Conservation (phyloP, 2,329 filamentous ascomycete species). For the Fusarium sp. region DNA sequence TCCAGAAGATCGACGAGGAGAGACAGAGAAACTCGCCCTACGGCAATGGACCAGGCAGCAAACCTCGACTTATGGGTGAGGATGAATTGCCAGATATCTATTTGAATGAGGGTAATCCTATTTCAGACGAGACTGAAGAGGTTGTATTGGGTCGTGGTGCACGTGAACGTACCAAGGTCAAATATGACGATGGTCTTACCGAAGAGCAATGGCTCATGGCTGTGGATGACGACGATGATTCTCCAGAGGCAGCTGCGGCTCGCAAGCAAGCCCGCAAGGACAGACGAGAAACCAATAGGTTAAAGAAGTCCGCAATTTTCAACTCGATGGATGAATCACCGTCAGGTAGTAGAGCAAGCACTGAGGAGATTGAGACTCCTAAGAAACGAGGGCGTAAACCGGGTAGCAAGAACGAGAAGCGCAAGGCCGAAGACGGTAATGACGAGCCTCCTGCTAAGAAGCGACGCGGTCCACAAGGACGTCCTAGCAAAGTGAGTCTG, state of each 20-base stretch:
- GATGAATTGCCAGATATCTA: conserved; percentile 95
- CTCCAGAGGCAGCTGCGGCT: conserved; percentile 90
- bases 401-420: conserved; percentile 80
- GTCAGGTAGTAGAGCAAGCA: conserved; percentile 81
- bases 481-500: conserved; percentile 69
- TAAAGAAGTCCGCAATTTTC: conserved; percentile 64
- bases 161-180: conserved; percentile 92
- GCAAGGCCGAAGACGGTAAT: conserved; percentile 85
- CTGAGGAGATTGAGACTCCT: conserved; percentile 79
- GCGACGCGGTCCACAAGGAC: conserved; percentile 77
- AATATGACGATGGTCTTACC: conserved; percentile 96
- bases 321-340: conserved; percentile 75
- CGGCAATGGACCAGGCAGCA: conserved; percentile 73
- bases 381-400: conserved; percentile 91
- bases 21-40: conserved; percentile 76
- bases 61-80: conserved; percentile 87
- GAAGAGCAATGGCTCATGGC: conserved; percentile 99
- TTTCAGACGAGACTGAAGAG: conserved; percentile 83
- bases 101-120: conserved; percentile 84
- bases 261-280: conserved; percentile 89
- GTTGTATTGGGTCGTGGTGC: conserved; percentile 85
- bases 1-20: conserved; percentile 87
- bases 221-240: conserved; percentile 96
- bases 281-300: conserved; percentile 80
- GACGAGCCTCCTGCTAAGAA: conserved; percentile 84